phyloP scores from a whole-genome alignment of 257 asterid genomes.

The Nicotiana sylvestris region DNA sequence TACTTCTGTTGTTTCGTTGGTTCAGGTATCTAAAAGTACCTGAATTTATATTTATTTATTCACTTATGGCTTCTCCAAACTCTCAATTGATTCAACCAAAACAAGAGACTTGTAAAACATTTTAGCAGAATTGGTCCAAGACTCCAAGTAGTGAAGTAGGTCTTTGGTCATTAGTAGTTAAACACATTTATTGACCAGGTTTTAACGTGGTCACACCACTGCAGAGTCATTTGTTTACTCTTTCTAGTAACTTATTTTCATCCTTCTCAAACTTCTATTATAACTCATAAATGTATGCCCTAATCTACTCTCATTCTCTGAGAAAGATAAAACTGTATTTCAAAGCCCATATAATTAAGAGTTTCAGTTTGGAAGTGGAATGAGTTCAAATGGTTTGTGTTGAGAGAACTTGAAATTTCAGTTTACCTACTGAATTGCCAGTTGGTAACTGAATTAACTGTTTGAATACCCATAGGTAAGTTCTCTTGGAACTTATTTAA shows the following conservation, averaged over 20 bases:
- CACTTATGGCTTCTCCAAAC: background rate
- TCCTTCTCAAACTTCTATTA: background rate
- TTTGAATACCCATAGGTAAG: background rate
- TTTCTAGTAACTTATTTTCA: background rate
- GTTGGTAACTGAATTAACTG: background rate
- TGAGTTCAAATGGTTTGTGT: background rate
- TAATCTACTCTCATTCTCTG: background rate
- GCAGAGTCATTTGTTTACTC: background rate
- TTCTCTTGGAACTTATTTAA: background rate
- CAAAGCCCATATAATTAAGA: background rate
- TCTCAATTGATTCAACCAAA: slow-evolving; percentile 1
- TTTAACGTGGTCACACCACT: background rate
- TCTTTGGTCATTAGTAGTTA: background rate
- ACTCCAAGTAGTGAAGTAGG: background rate
- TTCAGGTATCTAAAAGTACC: background rate
- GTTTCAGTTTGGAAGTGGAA: background rate
- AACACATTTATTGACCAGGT: background rate
- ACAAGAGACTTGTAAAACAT: background rate
- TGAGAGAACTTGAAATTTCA: background rate
- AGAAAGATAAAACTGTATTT: background rate
- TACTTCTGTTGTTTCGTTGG: background rate
- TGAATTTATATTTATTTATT: background rate
- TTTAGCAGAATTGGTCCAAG: background rate
- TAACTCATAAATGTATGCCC: background rate
- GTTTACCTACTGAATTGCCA: background rate